phyloP scores from a whole-genome alignment of 2,329 filamentous ascomycete species.

The Fusarium sp. region DNA sequence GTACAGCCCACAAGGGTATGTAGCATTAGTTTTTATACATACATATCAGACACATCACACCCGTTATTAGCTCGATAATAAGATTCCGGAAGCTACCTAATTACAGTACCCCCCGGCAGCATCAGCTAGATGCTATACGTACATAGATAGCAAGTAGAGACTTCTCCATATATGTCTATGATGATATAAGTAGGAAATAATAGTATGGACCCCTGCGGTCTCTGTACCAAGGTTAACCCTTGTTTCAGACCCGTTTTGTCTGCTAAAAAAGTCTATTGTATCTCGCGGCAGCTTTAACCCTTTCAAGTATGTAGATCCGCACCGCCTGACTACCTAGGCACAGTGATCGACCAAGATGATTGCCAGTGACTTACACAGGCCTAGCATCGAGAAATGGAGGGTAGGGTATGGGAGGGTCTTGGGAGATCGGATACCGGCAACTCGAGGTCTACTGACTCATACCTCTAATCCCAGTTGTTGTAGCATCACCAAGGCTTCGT shows the following conservation, averaged over 20 bases:
- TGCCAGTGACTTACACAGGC: not conserved
- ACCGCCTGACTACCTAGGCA: not conserved
- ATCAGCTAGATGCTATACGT: too few relatives aligned
- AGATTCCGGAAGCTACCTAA: too few relatives aligned
- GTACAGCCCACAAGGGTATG: too few relatives aligned
- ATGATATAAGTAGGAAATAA: too few relatives aligned
- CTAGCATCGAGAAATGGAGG: not conserved
- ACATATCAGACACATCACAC: too few relatives aligned
- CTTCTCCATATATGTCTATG: too few relatives aligned
- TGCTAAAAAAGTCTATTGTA: not conserved
- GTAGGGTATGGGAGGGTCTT: too few relatives aligned
- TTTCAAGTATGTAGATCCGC: not conserved
- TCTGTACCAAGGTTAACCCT: slow-evolving; percentile 3
- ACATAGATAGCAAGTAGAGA: too few relatives aligned
- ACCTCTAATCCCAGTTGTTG: not conserved
- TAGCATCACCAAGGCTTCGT: not conserved
- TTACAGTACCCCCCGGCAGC: too few relatives aligned
- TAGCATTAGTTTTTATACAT: too few relatives aligned
- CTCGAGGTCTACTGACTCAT: not conserved
- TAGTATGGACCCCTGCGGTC: too few relatives aligned
- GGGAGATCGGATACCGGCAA: not conserved
- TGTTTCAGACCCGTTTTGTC: slow-evolving; percentile 15
- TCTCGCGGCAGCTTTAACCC: slow-evolving; percentile 1
- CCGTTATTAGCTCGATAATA: too few relatives aligned
- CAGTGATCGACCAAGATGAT: not conserved